These are phyloP conservation scores for Rhizopogon sp. DNA, from an alignment of 768 basidiomycete genomes.

Conservation along the genomic window DNA sequence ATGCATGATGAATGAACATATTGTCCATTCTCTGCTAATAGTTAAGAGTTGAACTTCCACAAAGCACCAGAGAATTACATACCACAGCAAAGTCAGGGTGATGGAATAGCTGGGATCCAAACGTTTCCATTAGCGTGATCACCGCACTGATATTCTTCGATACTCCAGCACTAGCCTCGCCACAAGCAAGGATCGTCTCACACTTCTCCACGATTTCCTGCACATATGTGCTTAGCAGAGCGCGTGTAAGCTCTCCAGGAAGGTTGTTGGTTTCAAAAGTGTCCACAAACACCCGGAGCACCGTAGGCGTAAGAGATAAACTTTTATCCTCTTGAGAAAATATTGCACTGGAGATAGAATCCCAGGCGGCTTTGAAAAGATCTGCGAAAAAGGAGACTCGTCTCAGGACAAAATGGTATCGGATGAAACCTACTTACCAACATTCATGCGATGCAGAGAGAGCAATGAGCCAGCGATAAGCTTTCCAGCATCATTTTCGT, in stretches of 20 bases:
- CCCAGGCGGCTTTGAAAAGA: slow-evolving; percentile 50
- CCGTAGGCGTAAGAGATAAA: background rate
- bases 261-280: slow-evolving; percentile 27
- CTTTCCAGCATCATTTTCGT: slow-evolving; percentile 37
- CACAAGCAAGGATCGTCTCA: slow-evolving; percentile 17
- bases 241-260: slow-evolving; percentile 33
- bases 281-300: background rate
- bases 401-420: background rate
- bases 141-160: slow-evolving; percentile 22
- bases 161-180: background rate
- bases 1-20: slow-evolving; percentile 33
- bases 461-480: slow-evolving; percentile 39
- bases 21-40: slow-evolving; percentile 42
- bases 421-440: slow-evolving; percentile 18
- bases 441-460: slow-evolving; percentile 17
- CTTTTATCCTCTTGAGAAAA: background rate
- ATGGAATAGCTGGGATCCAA: slow-evolving; percentile 46
- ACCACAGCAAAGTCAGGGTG: slow-evolving; percentile 42
- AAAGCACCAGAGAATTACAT: slow-evolving; percentile 12
- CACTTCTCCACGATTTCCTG: slow-evolving; percentile 24
- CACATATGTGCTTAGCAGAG: slow-evolving; percentile 12
- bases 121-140: slow-evolving; percentile 44
- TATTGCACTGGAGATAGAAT: slow-evolving; percentile 26
- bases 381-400: slow-evolving; percentile 18
- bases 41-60: background rate